These are phyloP conservation scores for Ceriops decandra DNA, from an alignment of 345 rosid genomes.

Conservation along the genomic window DNA sequence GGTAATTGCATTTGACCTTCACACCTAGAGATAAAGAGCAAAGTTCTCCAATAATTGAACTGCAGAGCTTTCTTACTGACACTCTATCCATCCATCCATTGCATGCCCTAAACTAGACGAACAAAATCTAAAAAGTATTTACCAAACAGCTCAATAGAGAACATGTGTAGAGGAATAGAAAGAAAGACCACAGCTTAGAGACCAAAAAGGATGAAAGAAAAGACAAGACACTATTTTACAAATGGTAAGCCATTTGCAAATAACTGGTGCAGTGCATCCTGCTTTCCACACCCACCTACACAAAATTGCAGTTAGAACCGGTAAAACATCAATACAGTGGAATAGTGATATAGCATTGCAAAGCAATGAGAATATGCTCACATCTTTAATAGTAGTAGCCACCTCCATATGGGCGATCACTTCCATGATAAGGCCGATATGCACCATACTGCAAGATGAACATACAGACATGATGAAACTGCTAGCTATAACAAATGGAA, in stretches of 20 bases:
- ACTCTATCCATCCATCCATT: constrained; percentile 19
- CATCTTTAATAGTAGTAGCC: constrained; percentile 35
- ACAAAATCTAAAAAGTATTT: constrained; percentile 5
- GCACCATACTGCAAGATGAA: constrained; percentile 40
- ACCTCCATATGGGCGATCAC: constrained; percentile 43
- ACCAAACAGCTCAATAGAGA: constrained; percentile 4
- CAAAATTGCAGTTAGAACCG: constrained; percentile 18
- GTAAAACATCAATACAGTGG: background rate
- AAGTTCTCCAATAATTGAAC: constrained; percentile 24
- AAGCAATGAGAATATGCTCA: constrained; percentile 28
- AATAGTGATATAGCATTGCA: background rate
- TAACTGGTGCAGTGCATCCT: constrained; percentile 25
- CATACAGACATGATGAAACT: constrained; percentile 8
- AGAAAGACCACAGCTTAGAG: constrained; percentile 12
- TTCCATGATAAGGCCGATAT: constrained; percentile 38
- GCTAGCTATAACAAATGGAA: constrained; percentile 6
- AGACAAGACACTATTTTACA: constrained; percentile 18
- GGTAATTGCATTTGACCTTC: constrained; percentile 12
- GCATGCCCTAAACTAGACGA: constrained; percentile 30
- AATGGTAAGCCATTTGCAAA: constrained; percentile 32
- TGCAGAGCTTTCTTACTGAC: constrained; percentile 15
- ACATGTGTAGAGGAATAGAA: background rate
- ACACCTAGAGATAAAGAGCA: constrained; percentile 25
- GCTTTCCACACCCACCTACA: constrained; percentile 39
- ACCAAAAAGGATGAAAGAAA: constrained; percentile 4